phyloP scores from a whole-genome alignment of 1,139 yeast species.

The Pneumocystis jirovecii region DNA sequence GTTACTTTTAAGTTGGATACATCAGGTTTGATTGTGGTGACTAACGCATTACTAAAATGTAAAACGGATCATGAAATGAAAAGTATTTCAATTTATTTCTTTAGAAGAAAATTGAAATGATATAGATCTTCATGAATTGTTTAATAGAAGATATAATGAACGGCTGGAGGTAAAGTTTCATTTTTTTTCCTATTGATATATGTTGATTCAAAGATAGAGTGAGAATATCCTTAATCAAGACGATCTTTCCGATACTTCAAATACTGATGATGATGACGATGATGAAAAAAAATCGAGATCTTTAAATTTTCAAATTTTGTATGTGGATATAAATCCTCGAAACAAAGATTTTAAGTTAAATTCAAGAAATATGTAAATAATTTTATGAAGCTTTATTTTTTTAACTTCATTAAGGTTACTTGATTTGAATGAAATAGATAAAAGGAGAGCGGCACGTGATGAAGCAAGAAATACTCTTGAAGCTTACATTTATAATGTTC shows the following conservation, averaged over 20 bases:
- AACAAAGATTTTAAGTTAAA: conserved; percentile 21
- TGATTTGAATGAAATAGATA: conserved; percentile 15
- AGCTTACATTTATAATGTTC: conserved; percentile 23
- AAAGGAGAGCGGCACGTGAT: conserved; percentile 22
- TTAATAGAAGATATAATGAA: background rate
- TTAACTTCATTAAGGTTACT: background rate
- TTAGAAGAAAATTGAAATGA: conserved; percentile 1
- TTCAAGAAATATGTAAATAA: conserved; percentile 19
- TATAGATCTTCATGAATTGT: background rate
- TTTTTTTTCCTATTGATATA: conserved; percentile 1
- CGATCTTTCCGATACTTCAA: background rate
- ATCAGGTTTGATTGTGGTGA: conserved; percentile 6
- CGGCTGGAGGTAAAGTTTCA: background rate
- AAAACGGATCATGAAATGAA: conserved; percentile 3
- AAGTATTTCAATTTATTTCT: conserved; percentile 7
- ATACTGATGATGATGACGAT: conserved; percentile 8
- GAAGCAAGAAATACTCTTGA: conserved; percentile 25
- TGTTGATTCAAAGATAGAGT: conserved; percentile 5
- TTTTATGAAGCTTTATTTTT: conserved; percentile 16
- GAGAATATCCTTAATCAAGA: background rate
- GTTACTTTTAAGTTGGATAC: conserved; percentile 5
- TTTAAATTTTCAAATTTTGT: conserved; percentile 14
- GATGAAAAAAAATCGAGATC: conserved; percentile 13
- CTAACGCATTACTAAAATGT: conserved; percentile 2
- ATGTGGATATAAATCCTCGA: conserved; percentile 21